Conservation (phyloP, 192 early-diverging fungal species). For the Coemansia sp. region DNA sequence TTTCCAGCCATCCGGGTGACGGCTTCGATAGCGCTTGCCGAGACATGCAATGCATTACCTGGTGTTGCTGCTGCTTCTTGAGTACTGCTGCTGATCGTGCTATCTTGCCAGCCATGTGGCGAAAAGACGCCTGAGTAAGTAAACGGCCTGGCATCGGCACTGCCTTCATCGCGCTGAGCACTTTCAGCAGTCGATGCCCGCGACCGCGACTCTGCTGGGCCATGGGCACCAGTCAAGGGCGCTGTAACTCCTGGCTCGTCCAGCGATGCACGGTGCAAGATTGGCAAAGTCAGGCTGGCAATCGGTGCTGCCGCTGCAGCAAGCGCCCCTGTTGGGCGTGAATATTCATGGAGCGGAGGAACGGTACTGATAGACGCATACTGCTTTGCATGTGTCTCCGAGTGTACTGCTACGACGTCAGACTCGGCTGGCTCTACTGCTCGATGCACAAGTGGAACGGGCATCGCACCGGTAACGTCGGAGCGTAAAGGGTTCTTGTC, state of each 20-base stretch:
- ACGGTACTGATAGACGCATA: slow-evolving; percentile 35
- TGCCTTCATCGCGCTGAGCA: slow-evolving; percentile 3
- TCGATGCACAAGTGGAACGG: background rate
- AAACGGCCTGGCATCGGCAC: slow-evolving; percentile 28
- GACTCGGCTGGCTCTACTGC: background rate
- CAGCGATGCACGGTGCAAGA: slow-evolving; percentile 2
- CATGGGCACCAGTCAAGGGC: slow-evolving; percentile 9
- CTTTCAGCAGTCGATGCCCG: slow-evolving; percentile 6
- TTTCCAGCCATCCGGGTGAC: background rate
- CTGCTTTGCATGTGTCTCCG: slow-evolving; percentile 4
- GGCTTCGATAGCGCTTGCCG: background rate
- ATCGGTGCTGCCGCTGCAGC: slow-evolving; percentile 22
- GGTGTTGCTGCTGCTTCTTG: background rate
- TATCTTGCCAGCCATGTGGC: slow-evolving; percentile 17
- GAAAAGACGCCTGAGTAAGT: slow-evolving; percentile 53
- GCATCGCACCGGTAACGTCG: background rate
- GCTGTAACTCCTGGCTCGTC: slow-evolving; percentile 10
- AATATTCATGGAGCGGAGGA: slow-evolving; percentile 23
- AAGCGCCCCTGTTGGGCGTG: slow-evolving; percentile 7
- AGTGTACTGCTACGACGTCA: background rate
- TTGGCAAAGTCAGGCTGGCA: slow-evolving; percentile 14
- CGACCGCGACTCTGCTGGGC: slow-evolving; percentile 5
- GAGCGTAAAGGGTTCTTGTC: background rate
- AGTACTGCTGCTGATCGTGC: background rate
- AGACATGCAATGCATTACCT: background rate